phyloP scores from a whole-genome alignment of 106 monocot species.

The Dendrobium catenatum region DNA sequence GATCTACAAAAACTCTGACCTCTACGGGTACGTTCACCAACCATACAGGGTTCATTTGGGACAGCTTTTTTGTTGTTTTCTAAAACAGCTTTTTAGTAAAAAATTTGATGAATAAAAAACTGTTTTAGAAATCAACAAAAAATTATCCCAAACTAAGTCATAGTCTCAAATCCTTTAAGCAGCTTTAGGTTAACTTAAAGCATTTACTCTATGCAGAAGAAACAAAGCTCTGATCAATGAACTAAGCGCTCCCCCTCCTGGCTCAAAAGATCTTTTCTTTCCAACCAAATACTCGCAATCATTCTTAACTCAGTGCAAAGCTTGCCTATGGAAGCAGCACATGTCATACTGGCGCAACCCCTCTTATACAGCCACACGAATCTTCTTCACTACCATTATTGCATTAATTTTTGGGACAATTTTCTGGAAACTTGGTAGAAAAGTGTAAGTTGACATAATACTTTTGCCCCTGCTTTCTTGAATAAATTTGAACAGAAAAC shows the following conservation, averaged over 20 bases:
- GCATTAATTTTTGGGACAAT: constrained; percentile 26
- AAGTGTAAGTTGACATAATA: constrained; percentile 15
- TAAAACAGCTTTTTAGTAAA: too few relatives aligned
- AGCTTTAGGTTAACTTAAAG: not conserved
- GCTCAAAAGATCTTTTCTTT: constrained; percentile 18
- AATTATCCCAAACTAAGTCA: too few relatives aligned
- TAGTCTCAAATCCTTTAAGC: not conserved
- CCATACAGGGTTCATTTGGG: not conserved
- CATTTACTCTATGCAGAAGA: constrained; percentile 19
- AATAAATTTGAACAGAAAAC: not conserved
- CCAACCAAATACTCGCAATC: constrained; percentile 21
- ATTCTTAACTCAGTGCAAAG: constrained; percentile 15
- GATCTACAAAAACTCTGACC: constrained; percentile 33
- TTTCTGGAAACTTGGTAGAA: constrained; percentile 24
- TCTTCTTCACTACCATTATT: constrained; percentile 24
- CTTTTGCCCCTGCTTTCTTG: not conserved
- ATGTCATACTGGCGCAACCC: constrained; percentile 29
- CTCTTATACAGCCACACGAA: constrained; percentile 20
- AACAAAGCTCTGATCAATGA: constrained; percentile 26
- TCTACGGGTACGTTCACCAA: constrained; percentile 15
- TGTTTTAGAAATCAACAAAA: too few relatives aligned
- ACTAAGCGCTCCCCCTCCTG: constrained; percentile 20
- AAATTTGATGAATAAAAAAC: too few relatives aligned
- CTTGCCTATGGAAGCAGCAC: constrained; percentile 31
- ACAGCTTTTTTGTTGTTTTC: too few relatives aligned